A percentile compares a stretch with the other conserved stretches of the same genome.
These are phyloP conservation scores for Auricularia sp. DNA, from an alignment of 768 basidiomycete genomes.

Conservation along the genomic window DNA sequence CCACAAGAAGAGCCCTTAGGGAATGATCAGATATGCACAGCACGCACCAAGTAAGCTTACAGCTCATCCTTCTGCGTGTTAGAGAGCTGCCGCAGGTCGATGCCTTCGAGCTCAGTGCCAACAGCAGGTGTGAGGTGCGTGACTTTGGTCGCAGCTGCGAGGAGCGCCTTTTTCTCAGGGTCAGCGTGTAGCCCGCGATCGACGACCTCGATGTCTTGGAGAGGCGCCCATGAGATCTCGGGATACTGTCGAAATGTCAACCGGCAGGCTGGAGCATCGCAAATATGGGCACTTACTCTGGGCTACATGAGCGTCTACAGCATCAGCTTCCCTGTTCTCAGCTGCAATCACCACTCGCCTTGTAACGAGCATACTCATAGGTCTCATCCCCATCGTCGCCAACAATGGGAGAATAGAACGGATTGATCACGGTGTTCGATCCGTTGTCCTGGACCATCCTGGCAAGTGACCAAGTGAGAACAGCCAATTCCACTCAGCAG, in stretches of 20 bases:
- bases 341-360: slow-evolving; percentile 27
- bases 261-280: not conserved
- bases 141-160: slow-evolving; percentile 56
- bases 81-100: slow-evolving; percentile 62
- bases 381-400: slow-evolving; percentile 38
- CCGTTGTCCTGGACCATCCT: not conserved
- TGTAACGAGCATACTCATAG: slow-evolving; percentile 50
- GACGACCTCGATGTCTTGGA: slow-evolving; percentile 44
- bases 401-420: slow-evolving; percentile 56
- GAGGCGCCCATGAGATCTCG: slow-evolving; percentile 51
- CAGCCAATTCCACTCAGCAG: not conserved
- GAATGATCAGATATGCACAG: not conserved
- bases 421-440: slow-evolving; percentile 33
- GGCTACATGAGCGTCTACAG: not conserved
- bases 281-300: not conserved
- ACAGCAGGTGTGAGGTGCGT: slow-evolving; percentile 59
- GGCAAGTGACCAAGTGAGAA: not conserved
- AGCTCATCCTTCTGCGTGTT: slow-evolving; percentile 68
- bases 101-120: slow-evolving; percentile 63
- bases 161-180: slow-evolving; percentile 52
- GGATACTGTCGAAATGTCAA: slow-evolving; percentile 50
- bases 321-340: not conserved
- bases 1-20: slow-evolving; percentile 56
- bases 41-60: slow-evolving; percentile 27
- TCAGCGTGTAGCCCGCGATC: slow-evolving; percentile 65